Evolutionary conservation across 2,329 filamentous ascomycete species (phyloP), one percentile per base, ranked within the genome.

Genomic region (Coniochaeta pulveracea): DNA sequence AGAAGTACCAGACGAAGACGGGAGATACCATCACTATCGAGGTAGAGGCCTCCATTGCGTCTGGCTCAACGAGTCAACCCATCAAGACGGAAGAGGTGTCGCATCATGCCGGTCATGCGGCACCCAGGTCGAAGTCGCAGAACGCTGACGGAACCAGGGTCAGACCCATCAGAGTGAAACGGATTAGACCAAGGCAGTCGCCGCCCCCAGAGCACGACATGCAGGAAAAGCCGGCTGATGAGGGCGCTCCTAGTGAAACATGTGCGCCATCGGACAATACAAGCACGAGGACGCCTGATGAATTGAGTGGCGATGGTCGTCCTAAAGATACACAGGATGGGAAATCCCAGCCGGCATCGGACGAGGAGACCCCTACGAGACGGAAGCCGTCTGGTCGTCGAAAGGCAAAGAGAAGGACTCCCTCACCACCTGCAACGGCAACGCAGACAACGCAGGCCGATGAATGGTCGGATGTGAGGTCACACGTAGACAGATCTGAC

Each of bases 41-140:
- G 45, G 33, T 53, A 41, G 37, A 55, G n/a, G 26, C 26, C 10
- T 33, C 38, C 5, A 41, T 36, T 19, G 40, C 34, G n/a, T 36
- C 34, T 7, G 19, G 35, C 10, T 40, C 33, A 4, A 10, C 30
- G 25, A 18, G 30, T 19, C 25, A 33, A n/a, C 34, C 35, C 28
- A 14, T 18, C 33, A 34, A 33, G 30, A 33, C 28, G 33, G 36
- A n/a, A 14, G 37, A 22, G 17, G 16, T 14, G n/a, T 26, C 22
- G 36, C 49, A 56, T 34, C 53, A 59, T 42, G 52, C 55, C 19
- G 66, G 62, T 43, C 55, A 63, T 34, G 57, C 63, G 10, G 59
- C 50, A 18, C 45, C 52, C 4, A 50, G 34, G 14, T 37, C 42
- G 12, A 27, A 19, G 19, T 15, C n/a, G 10, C 33, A 38, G 19